phyloP scores from a whole-genome alignment of 2,329 filamentous ascomycete species.

The Trichoderma sp. region DNA sequence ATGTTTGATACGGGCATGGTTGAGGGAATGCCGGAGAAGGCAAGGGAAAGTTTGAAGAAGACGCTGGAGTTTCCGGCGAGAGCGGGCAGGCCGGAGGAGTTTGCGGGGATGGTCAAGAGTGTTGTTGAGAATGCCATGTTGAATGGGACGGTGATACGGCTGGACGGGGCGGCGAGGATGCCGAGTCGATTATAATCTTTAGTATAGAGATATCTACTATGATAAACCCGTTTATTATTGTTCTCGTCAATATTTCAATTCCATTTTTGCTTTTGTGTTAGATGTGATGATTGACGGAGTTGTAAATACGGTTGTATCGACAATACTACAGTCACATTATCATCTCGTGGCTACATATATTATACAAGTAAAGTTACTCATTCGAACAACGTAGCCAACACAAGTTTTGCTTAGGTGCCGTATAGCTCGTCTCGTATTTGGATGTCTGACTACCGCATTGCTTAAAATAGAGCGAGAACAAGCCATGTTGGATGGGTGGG shows the following conservation, averaged over 20 bases:
- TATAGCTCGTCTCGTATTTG: background rate
- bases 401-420: background rate
- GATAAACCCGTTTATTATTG: background rate
- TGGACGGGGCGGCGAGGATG: constrained; percentile 4
- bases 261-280: background rate
- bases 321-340: background rate
- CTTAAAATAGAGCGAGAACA: background rate
- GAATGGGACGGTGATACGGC: background rate
- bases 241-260: background rate
- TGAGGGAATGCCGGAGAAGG: background rate
- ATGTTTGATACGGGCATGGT: constrained; percentile 8
- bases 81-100: constrained; percentile 9
- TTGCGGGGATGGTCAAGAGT: background rate
- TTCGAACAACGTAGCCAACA: background rate
- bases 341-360: background rate
- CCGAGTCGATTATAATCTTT: background rate
- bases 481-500: background rate
- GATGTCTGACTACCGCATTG: background rate
- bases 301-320: background rate
- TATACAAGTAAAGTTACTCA: background rate
- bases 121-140: constrained; percentile 3
- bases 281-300: background rate
- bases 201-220: background rate
- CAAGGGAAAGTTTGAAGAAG: background rate
- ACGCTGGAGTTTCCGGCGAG: constrained; percentile 3